A percentile compares a stretch with the other conserved stretches of the same genome.
phyloP scores from a whole-genome alignment of 371 early-diverging fungal species.

The Basidiobolus meristosporus region DNA sequence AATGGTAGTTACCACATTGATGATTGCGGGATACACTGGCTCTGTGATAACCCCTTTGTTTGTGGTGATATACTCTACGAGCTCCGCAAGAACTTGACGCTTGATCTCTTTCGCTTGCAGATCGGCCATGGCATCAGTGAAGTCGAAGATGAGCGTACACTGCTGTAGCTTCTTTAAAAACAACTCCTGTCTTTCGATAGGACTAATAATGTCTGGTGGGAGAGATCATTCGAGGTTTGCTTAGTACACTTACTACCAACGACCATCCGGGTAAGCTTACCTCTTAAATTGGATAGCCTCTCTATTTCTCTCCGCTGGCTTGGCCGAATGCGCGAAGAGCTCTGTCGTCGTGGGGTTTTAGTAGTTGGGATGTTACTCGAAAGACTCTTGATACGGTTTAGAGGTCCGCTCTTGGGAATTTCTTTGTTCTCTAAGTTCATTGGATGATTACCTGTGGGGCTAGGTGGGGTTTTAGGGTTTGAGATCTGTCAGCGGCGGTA shows the following conservation, averaged over 20 bases:
- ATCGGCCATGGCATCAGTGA: constrained; percentile 69
- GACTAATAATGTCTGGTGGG: too few relatives aligned
- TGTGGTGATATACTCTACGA: constrained; percentile 78
- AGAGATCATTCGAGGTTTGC: too few relatives aligned
- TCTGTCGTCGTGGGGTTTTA: constrained; percentile 65
- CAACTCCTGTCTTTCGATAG: constrained; percentile 49
- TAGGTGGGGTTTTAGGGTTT: too few relatives aligned
- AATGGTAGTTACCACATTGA: constrained; percentile 94
- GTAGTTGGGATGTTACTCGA: constrained; percentile 58
- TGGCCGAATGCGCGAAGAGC: constrained; percentile 72
- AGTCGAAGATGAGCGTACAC: constrained; percentile 83
- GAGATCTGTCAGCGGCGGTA: too few relatives aligned
- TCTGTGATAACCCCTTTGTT: constrained; percentile 71
- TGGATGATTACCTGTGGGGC: too few relatives aligned
- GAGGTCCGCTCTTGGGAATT: constrained; percentile 25
- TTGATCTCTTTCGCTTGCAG: constrained; percentile 89
- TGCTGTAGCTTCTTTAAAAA: constrained; percentile 74
- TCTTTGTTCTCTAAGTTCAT: too few relatives aligned
- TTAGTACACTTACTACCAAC: too few relatives aligned
- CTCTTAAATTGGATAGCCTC: constrained; percentile 48
- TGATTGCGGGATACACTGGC: constrained; percentile 67
- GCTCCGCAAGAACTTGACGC: constrained; percentile 66
- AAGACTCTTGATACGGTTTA: constrained; percentile 60
- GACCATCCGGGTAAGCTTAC: constrained; percentile 19
- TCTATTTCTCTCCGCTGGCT: constrained; percentile 61